Evolutionary conservation across 75 land plant genomes (phyloP), one percentile per base, ranked within the genome.

Genomic region (Cupressus sempervirens): DNA sequence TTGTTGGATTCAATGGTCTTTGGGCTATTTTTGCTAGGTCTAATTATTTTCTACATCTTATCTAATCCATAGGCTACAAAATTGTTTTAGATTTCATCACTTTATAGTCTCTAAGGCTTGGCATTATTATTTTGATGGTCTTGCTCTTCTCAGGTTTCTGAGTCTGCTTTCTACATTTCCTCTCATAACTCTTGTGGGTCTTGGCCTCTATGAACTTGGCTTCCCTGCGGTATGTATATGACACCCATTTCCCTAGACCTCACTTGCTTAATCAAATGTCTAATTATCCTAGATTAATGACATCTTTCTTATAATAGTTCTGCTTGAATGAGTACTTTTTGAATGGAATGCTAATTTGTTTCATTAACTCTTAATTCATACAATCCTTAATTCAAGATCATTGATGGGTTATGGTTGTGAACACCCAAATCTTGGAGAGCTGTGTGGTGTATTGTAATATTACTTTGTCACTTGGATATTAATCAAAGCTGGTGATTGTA

Each of bases 1-100:
- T 98, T 1, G 68, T 98, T 29, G 99, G 99, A 1, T 98, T 98
- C 86, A 94, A n/a, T n/a, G n/a, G n/a, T n/a, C n/a, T n/a, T n/a
- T n/a, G n/a, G n/a, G n/a, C n/a, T n/a, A n/a, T n/a, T 88, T 89
- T 96, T 82, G 84, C 92, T 23, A 94, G 99, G 99, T 97, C 13
- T 10, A 72, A 38, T 50, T 7, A 74, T 1, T 32, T 32, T 32
- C 45, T 68, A 34, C 81, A 38, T 45, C 20, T 79, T 18, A 58
- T 45, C 3, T 10, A 26, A 29, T 29, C 3, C 29, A 46, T 11
- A 34, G 23, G 36, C 36, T 83, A 20, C 73, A 83, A 30, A 85
- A 50, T 43, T 26, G 3, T 38, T 83, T 12, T 6, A 20, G 13
- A 26, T 84, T 84, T 85, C n/a, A n/a, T n/a, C n/a, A n/a, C 34